Conservation (phyloP, 371 early-diverging fungal genomes). For the Encephalitozoon cuniculi region DNA sequence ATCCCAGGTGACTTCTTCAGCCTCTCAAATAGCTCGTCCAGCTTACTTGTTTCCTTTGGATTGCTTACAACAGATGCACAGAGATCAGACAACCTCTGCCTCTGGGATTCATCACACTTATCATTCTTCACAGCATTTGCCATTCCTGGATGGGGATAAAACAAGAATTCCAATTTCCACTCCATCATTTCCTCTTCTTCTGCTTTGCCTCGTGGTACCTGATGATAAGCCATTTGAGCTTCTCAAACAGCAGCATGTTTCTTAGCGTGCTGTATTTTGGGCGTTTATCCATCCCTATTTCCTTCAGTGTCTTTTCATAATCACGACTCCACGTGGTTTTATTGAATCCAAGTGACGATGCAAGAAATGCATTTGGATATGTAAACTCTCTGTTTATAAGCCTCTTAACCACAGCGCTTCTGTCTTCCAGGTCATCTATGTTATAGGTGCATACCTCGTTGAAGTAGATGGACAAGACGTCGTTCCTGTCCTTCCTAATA, state of each 20-base stretch:
- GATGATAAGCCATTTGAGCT: constrained; percentile 53
- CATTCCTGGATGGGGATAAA: background rate
- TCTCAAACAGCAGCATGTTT: constrained; percentile 54
- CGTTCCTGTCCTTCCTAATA: constrained; percentile 8
- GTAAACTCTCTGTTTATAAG: constrained; percentile 15
- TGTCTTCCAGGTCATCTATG: constrained; percentile 33
- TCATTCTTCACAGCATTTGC: background rate
- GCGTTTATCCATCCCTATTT: constrained; percentile 46
- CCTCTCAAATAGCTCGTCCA: constrained; percentile 4
- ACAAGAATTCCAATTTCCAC: background rate
- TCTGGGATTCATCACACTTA: background rate
- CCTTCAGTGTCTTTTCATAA: constrained; percentile 43
- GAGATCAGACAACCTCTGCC: background rate
- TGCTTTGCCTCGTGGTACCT: constrained; percentile 46
- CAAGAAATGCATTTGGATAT: constrained; percentile 44
- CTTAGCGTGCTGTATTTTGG: constrained; percentile 36
- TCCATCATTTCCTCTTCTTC: constrained; percentile 3
- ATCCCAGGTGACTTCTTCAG: background rate
- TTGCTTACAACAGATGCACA: background rate
- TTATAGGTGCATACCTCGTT: constrained; percentile 33
- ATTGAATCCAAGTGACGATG: constrained; percentile 44
- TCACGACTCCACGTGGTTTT: constrained; percentile 54
- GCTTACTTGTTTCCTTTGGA: background rate
- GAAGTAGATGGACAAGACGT: constrained; percentile 22
- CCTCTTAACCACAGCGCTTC: background rate